These are phyloP conservation scores for Magnusiomyces paraingens DNA, from an alignment of 1,139 yeast species.

Conservation along the genomic window DNA sequence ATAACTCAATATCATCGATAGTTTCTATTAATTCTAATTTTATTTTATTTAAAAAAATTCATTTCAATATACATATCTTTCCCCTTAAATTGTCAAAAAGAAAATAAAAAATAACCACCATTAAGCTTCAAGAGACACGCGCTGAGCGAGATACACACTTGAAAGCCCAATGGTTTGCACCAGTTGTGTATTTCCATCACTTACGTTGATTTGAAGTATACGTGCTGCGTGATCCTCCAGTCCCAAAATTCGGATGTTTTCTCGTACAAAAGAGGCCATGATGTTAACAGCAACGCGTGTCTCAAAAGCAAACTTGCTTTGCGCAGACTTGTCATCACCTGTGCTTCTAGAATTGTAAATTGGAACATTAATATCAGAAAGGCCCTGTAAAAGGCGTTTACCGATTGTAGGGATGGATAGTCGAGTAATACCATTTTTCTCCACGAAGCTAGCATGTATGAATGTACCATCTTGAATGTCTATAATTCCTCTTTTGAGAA, in stretches of 20 bases:
- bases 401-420: constrained; percentile 10
- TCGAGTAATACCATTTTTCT: constrained; percentile 30
- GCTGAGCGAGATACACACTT: too few relatives aligned
- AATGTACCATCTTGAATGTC: constrained; percentile 6
- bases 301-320: constrained; percentile 22
- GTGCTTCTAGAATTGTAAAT: constrained; percentile 10
- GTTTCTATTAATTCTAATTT: too few relatives aligned
- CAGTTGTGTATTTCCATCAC: constrained; percentile 2
- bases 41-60: too few relatives aligned
- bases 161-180: too few relatives aligned
- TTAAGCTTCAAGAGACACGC: too few relatives aligned
- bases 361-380: constrained; percentile 38
- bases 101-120: too few relatives aligned
- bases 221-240: constrained; percentile 6
- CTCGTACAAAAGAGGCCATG: constrained; percentile 46
- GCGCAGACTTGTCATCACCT: too few relatives aligned
- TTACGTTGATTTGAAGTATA: constrained; percentile 6
- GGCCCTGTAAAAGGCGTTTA: constrained; percentile 28
- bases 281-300: constrained; percentile 45
- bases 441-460: constrained; percentile 52
- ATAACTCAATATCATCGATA: too few relatives aligned
- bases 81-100: too few relatives aligned
- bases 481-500: neutral
- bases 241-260: constrained; percentile 25
- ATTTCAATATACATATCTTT: too few relatives aligned